These are phyloP conservation scores for Torulaspora indica DNA, from an alignment of 805 yeast species.

Conservation along the genomic window DNA sequence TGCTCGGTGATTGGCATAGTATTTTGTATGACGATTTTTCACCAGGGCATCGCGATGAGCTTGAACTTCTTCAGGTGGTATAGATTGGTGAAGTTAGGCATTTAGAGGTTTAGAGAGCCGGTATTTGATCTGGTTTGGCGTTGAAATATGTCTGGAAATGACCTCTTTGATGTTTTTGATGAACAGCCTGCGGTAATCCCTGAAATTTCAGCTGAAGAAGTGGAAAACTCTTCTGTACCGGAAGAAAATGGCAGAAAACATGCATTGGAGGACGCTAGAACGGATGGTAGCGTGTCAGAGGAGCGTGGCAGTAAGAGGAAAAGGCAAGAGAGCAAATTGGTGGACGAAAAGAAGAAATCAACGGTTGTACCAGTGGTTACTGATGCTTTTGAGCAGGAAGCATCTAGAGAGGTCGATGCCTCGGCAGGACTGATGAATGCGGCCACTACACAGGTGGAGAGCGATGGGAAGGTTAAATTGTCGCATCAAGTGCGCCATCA, in stretches of 20 bases:
- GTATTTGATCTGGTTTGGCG: neutral
- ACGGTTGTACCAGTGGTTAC: constrained; percentile 70
- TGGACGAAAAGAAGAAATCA: constrained; percentile 41
- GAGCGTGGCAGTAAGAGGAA: constrained; percentile 27
- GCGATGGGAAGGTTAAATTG: constrained; percentile 57
- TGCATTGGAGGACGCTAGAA: constrained; percentile 18
- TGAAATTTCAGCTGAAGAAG: constrained; percentile 16
- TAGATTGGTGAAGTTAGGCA: neutral
- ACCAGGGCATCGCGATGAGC: constrained; percentile 14
- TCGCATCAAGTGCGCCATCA: constrained; percentile 96
- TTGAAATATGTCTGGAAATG: constrained; percentile 20
- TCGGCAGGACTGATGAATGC: constrained; percentile 61
- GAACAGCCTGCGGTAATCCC: constrained; percentile 26
- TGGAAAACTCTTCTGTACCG: constrained; percentile 1
- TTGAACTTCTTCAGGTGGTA: neutral
- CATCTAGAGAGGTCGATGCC: constrained; percentile 81
- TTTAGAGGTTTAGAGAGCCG: neutral
- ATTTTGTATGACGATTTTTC: constrained; percentile 6
- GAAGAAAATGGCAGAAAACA: constrained; percentile 15
- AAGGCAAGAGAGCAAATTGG: constrained; percentile 30
- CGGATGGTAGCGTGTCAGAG: constrained; percentile 5
- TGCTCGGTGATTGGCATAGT: constrained; percentile 3
- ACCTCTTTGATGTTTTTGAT: constrained; percentile 35
- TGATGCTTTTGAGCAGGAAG: constrained; percentile 83
- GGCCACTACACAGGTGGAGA: constrained; percentile 37